These are phyloP conservation scores for Claviceps lovelessii DNA, from an alignment of 2,329 filamentous ascomycete species.

Conservation along the genomic window DNA sequence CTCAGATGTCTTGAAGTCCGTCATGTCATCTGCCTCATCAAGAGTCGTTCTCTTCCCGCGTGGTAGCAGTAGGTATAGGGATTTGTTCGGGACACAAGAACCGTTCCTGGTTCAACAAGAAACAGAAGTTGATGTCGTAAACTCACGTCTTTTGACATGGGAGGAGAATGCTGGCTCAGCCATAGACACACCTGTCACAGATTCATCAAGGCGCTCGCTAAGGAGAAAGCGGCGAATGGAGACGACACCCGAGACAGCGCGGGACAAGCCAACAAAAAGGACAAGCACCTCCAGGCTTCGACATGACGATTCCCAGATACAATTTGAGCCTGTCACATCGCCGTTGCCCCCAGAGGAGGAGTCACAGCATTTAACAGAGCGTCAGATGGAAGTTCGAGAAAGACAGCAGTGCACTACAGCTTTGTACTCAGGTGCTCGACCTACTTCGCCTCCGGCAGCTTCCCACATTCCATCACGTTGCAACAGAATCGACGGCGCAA, in stretches of 20 bases:
- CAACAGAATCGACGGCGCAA: constrained; percentile 5
- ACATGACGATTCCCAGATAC: constrained; percentile 71
- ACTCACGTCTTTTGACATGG: constrained; percentile 17
- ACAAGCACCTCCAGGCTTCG: constrained; percentile 40
- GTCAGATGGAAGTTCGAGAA: constrained; percentile 63
- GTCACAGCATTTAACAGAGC: constrained; percentile 64
- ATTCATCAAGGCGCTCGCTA: constrained; percentile 10
- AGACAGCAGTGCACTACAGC: constrained; percentile 52
- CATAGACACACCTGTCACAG: constrained; percentile 5
- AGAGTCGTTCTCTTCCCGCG: constrained; percentile 34
- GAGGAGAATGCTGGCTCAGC: constrained; percentile 10
- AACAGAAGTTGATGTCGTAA: constrained; percentile 27
- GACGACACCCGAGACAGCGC: constrained; percentile 13
- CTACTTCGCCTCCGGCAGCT: constrained; percentile 25
- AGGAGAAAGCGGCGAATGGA: constrained; percentile 17
- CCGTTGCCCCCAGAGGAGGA: constrained; percentile 39
- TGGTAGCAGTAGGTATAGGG: constrained; percentile 25
- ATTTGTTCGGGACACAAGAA: constrained; percentile 25
- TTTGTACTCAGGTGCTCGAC: constrained; percentile 54
- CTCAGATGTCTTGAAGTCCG: constrained; percentile 46
- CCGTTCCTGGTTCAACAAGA: constrained; percentile 34
- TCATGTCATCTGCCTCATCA: constrained; percentile 46
- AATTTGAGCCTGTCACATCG: constrained; percentile 56
- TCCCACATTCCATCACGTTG: constrained; percentile 9
- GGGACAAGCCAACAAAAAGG: constrained; percentile 13